These are phyloP conservation scores for Botrytis elliptica DNA, from an alignment of 2,329 filamentous ascomycete genomes.

Conservation along the genomic window DNA sequence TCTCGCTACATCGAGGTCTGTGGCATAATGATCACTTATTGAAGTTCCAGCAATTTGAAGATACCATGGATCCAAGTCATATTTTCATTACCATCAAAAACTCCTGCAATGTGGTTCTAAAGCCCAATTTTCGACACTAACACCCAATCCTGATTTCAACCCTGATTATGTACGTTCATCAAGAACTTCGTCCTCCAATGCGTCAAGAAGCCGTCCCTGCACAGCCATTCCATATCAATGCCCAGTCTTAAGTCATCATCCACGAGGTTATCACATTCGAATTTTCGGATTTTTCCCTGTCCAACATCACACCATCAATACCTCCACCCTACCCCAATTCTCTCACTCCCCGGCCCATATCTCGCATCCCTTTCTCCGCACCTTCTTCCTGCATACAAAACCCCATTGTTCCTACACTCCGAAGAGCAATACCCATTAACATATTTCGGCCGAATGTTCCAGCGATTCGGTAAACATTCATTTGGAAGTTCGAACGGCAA, in stretches of 20 bases:
- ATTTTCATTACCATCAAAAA: constrained; percentile 1
- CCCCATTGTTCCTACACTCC: constrained; percentile 38
- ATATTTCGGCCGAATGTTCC: constrained; percentile 29
- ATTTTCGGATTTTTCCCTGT: too few species aligned
- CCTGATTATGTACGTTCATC: not conserved
- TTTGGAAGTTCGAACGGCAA: constrained; percentile 35
- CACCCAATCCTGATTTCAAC: too few species aligned
- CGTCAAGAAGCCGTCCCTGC: not conserved
- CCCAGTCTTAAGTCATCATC: not conserved
- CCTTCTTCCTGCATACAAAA: constrained; percentile 27
- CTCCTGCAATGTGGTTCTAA: not conserved
- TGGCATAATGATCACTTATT: not conserved
- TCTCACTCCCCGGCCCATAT: constrained; percentile 36
- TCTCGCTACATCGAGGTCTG: not conserved
- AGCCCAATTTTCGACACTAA: not conserved
- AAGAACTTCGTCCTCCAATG: not conserved
- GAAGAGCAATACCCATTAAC: constrained; percentile 31
- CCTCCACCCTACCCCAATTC: constrained; percentile 38
- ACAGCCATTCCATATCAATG: not conserved
- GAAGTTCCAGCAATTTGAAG: not conserved
- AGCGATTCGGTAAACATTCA: constrained; percentile 32
- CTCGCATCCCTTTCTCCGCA: constrained; percentile 33
- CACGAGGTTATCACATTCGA: not conserved
- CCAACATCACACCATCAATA: constrained; percentile 17
- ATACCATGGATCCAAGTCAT: not conserved